Conservation (phyloP, 1,284 basidiomycete genomes). For the Apiotrichum siamense region DNA sequence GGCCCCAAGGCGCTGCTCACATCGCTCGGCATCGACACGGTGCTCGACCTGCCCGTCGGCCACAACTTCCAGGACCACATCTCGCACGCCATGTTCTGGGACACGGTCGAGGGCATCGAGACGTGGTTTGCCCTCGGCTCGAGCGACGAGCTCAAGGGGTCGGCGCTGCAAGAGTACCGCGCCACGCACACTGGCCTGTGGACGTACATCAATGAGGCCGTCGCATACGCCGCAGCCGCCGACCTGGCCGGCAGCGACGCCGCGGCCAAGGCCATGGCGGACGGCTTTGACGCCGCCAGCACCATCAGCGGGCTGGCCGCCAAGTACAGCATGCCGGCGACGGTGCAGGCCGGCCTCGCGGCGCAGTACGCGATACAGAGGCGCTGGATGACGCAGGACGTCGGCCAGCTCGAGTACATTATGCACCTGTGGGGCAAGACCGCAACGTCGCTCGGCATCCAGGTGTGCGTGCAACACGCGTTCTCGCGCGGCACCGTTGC, state of each 20-base stretch:
- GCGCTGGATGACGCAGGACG: conserved; percentile 25
- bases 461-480: conserved; percentile 44
- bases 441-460: conserved; percentile 19
- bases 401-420: conserved; percentile 44
- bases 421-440: conserved; percentile 33
- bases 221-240: conserved; percentile 30
- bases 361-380: conserved; percentile 36
- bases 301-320: conserved; percentile 62
- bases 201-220: conserved; percentile 46
- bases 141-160: conserved; percentile 25
- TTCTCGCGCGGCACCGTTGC: conserved; percentile 46
- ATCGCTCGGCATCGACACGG: conserved; percentile 9
- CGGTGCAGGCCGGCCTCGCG: conserved; percentile 31
- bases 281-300: conserved; percentile 56
- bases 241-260: conserved; percentile 21
- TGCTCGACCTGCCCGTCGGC: conserved; percentile 15
- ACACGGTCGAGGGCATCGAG: conserved; percentile 16
- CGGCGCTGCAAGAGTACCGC: conserved; percentile 26
- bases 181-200: conserved; percentile 30
- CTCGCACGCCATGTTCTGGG: conserved; percentile 32
- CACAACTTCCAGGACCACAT: conserved; percentile 24
- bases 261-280: conserved; percentile 22
- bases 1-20: not conserved
- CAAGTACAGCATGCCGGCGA: conserved; percentile 29
- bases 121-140: conserved; percentile 38